Evolutionary conservation across 2,329 filamentous ascomycete species (phyloP), one percentile per base, ranked within the genome.

Genomic region (Didymella segeticola): DNA sequence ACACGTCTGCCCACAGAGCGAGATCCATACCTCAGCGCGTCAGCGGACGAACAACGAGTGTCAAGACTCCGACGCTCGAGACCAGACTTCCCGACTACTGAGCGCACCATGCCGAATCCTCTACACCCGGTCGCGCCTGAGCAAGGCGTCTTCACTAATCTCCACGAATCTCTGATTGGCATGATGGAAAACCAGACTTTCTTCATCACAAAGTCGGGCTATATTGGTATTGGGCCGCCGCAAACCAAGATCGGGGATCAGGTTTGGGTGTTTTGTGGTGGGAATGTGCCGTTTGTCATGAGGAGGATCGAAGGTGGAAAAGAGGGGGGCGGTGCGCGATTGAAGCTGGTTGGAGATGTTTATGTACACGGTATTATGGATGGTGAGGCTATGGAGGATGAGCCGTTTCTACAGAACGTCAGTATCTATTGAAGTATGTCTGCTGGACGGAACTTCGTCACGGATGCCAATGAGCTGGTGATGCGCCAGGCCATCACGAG

Each of bases 361-460:
- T 63, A 63, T 31, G 39, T 63, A 8, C 52, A 63, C 23, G 61
- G 60, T 0, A 47, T 60, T 7, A 63, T 63, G 58, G 23, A 50
- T 17, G 55, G 60, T 1, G 60, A 60, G 27, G 37, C 25, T 14
- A 2, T 43, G 26, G 5, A 20, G 2, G n/a, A 23, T 8, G 15
- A 46, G 2, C 9, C 23, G 14, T 14, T 5, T 7, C 2, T 37
- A 9, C 36, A 37, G 15, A 19, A 14, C 2, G 49, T 53, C 1
- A 3, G 26, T 17, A 12, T 46, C 4, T 17, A 19, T 3, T 50
- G 38, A 20, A 8, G 6, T 14, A 26, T 10, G 25, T 26, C 5
- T 26, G 25, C 25, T 26, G 25, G 5, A 10, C 25, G 25, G 5
- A 5, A 26, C 5, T 26, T 26, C 5, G 25, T 26, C n/a, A n/a